Conservation (phyloP, 208 protist species). For the Leishmania aethiopica region DNA sequence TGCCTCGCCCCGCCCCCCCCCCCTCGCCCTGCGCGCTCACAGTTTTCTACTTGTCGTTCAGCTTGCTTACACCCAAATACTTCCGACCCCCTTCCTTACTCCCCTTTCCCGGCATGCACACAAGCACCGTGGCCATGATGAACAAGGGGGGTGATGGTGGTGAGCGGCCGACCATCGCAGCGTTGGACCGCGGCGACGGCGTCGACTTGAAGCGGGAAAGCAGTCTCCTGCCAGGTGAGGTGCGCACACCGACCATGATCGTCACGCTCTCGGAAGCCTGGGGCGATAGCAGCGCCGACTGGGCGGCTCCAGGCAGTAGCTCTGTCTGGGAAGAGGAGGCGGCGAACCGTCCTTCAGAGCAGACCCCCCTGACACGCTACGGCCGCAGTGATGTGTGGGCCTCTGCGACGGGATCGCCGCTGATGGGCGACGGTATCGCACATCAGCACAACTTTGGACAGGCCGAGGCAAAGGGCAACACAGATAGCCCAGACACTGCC, state of each 20-base stretch:
- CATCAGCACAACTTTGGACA: not conserved
- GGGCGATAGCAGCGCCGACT: constrained; percentile 44
- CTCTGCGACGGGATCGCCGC: constrained; percentile 26
- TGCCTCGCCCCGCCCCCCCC: no score
- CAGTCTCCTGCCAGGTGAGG: constrained; percentile 62
- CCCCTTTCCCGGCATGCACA: not conserved
- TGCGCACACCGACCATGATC: constrained; percentile 55
- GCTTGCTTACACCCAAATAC: not conserved
- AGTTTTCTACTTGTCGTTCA: not conserved
- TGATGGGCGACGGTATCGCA: constrained; percentile 19
- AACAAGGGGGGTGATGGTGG: not conserved
- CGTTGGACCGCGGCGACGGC: constrained; percentile 15
- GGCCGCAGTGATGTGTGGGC: constrained; percentile 41
- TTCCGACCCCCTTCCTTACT: not conserved
- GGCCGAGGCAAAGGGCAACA: not conserved
- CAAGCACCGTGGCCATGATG: not conserved
- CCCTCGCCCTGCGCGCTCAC: not conserved
- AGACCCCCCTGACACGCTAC: constrained; percentile 48
- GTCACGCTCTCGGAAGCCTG: constrained; percentile 31
- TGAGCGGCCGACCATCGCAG: constrained; percentile 13
- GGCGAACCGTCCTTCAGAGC: constrained; percentile 15
- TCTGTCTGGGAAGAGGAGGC: constrained; percentile 53
- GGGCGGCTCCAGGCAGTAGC: constrained; percentile 58
- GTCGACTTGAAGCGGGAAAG: constrained; percentile 26
- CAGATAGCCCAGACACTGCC: constrained; percentile 5